phyloP scores from a whole-genome alignment of 225 moss, liverwort and hornwort genomes.

The Takakia lepidozioides region DNA sequence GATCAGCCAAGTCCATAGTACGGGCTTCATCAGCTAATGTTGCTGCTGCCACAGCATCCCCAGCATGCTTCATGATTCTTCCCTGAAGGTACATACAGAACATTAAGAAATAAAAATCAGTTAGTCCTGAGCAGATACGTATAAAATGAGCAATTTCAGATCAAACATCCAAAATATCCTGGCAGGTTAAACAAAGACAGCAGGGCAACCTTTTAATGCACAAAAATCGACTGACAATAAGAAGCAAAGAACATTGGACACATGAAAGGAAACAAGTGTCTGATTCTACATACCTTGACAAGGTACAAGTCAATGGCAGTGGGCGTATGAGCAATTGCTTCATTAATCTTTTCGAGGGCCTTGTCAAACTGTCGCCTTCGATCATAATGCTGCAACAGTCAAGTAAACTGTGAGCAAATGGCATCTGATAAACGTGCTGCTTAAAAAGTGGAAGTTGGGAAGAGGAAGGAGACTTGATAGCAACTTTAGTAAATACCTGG shows the following conservation, averaged over 20 bases:
- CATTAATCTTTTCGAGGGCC: slow-evolving; percentile 70
- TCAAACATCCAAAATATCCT: slow-evolving; percentile 2
- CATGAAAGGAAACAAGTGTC: not conserved
- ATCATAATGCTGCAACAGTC: slow-evolving; percentile 65
- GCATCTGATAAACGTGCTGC: slow-evolving; percentile 1
- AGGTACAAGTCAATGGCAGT: slow-evolving; percentile 94
- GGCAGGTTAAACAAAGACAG: not conserved
- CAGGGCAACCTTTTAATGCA: not conserved
- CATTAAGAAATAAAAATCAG: too few species aligned
- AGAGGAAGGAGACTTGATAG: too few species aligned
- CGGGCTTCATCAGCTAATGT: slow-evolving; percentile 90
- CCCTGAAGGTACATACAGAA: slow-evolving; percentile 28
- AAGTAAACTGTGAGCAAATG: not conserved
- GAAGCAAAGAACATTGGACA: not conserved
- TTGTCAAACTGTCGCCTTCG: slow-evolving; percentile 52
- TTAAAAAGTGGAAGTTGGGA: slow-evolving; percentile 13
- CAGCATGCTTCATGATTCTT: slow-evolving; percentile 94
- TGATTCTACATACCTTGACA: slow-evolving; percentile 51
- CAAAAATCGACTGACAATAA: not conserved
- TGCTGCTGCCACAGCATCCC: slow-evolving; percentile 83
- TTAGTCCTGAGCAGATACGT: too few species aligned
- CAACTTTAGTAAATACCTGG: too few species aligned
- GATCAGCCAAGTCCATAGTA: slow-evolving; percentile 95
- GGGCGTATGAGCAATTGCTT: slow-evolving; percentile 83
- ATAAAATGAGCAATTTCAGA: too few species aligned